Percentiles rank a stretch among this genome's conserved stretches.
These are phyloP conservation scores for Coemansia sp. DNA, from an alignment of 192 early-diverging fungal species.

Conservation along the genomic window DNA sequence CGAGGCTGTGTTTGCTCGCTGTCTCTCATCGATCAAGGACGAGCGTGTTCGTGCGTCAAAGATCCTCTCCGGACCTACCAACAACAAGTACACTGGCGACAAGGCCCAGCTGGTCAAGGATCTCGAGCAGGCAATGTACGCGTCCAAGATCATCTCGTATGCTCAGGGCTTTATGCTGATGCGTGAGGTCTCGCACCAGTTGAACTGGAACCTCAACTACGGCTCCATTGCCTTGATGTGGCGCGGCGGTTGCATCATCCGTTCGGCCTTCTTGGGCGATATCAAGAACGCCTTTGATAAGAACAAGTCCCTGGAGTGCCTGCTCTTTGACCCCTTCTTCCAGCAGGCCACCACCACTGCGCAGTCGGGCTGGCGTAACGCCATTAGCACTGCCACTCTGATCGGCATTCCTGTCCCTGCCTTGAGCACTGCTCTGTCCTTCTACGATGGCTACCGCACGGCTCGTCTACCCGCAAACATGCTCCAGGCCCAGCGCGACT, in stretches of 20 bases:
- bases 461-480: constrained; percentile 91
- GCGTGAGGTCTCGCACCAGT: constrained; percentile 90
- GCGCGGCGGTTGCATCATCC: constrained; percentile 99
- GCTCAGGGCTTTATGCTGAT: constrained; percentile 99
- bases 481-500: constrained; percentile 97
- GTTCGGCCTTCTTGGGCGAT: constrained; percentile 94
- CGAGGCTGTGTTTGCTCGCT: constrained; percentile 97
- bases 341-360: constrained; percentile 83
- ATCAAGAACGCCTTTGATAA: constrained; percentile 93
- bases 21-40: constrained; percentile 94
- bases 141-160: constrained; percentile 97
- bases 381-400: constrained; percentile 76
- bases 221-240: constrained; percentile 99
- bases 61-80: constrained; percentile 76
- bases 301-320: constrained; percentile 84
- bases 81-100: constrained; percentile 75
- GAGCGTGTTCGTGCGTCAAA: constrained; percentile 91
- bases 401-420: constrained; percentile 91
- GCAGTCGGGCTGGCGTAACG: constrained; percentile 85
- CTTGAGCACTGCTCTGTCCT: constrained; percentile 86
- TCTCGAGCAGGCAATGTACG: constrained; percentile 92
- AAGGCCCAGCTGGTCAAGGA: constrained; percentile 87
- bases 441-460: constrained; percentile 97
- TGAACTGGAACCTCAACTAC: constrained; percentile 95
- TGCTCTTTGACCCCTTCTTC: constrained; percentile 98